phyloP scores from a whole-genome alignment of 352 stramenopile species.

The Halophytophthora polymorphica region DNA sequence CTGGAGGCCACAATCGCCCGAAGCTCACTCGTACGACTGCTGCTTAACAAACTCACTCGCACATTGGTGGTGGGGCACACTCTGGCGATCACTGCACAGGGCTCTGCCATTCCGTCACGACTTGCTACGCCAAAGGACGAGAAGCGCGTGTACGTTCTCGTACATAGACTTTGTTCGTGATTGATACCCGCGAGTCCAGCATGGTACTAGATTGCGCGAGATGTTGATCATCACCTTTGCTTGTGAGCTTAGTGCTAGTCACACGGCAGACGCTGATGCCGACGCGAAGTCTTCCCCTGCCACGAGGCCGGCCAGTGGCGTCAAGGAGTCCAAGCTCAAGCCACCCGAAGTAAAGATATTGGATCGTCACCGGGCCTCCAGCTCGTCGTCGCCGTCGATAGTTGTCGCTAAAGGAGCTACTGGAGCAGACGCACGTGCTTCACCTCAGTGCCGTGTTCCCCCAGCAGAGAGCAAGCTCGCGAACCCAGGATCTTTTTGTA shows the following conservation, averaged over 20 bases:
- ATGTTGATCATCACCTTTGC: background rate
- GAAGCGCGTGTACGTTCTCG: conserved; percentile 27
- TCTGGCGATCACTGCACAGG: conserved; percentile 1
- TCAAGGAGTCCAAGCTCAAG: conserved; percentile 77
- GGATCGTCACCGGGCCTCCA: conserved; percentile 28
- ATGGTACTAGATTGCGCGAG: background rate
- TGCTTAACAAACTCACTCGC: too few species aligned
- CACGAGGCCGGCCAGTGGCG: conserved; percentile 6
- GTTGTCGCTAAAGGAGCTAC: conserved; percentile 29
- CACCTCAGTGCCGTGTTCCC: conserved; percentile 7
- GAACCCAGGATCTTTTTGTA: background rate
- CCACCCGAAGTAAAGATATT: conserved; percentile 59
- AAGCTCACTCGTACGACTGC: too few species aligned
- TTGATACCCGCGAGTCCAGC: background rate
- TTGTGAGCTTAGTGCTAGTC: conserved; percentile 15
- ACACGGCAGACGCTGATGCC: conserved; percentile 6
- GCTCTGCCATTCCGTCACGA: conserved; percentile 6
- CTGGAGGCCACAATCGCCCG: background rate
- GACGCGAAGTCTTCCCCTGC: conserved; percentile 13
- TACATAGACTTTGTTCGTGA: background rate
- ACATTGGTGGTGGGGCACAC: background rate
- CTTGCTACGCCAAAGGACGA: conserved; percentile 25
- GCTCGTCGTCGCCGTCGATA: conserved; percentile 14
- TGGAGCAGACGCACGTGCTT: conserved; percentile 29
- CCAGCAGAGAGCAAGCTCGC: conserved; percentile 46